Percentiles rank a stretch among this genome's conserved stretches.
phyloP scores from a whole-genome alignment of 179 eudicot species.

The Beta corolliflora region DNA sequence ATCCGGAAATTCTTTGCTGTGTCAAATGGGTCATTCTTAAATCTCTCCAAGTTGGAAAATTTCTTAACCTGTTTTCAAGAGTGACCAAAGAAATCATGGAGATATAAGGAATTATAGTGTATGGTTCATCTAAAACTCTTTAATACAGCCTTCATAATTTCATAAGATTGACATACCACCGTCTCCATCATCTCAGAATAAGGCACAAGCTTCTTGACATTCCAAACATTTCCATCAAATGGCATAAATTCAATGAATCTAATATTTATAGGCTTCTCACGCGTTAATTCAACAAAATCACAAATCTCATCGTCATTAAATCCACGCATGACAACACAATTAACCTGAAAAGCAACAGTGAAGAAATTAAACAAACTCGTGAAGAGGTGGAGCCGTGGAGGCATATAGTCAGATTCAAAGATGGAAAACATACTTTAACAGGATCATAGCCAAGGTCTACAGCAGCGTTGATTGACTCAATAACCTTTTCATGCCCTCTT shows the following conservation, averaged over 20 bases:
- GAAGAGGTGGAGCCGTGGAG: not conserved
- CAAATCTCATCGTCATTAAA: constrained; percentile 95
- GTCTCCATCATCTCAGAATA: constrained; percentile 76
- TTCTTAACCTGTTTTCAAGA: constrained; percentile 46
- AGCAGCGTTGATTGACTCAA: constrained; percentile 78
- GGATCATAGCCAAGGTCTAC: constrained; percentile 77
- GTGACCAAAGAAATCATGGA: not conserved
- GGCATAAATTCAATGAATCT: constrained; percentile 99
- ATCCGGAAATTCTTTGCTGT: constrained; percentile 93
- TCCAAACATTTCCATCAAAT: constrained; percentile 98
- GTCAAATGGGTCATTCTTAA: constrained; percentile 73
- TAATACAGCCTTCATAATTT: not conserved
- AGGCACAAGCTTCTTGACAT: constrained; percentile 87
- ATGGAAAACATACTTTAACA: constrained; percentile 61
- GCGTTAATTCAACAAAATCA: constrained; percentile 88
- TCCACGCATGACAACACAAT: constrained; percentile 97
- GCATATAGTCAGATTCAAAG: not conserved
- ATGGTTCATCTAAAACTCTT: not conserved
- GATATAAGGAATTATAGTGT: not conserved
- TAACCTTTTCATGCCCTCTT: constrained; percentile 82
- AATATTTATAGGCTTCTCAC: constrained; percentile 77
- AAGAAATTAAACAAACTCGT: not conserved
- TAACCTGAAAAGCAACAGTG: constrained; percentile 50
- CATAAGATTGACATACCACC: constrained; percentile 57
- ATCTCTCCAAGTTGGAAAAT: constrained; percentile 58